These are phyloP conservation scores for Styphnolobium japonicum DNA, from an alignment of 306 rosid genomes.

Conservation along the genomic window DNA sequence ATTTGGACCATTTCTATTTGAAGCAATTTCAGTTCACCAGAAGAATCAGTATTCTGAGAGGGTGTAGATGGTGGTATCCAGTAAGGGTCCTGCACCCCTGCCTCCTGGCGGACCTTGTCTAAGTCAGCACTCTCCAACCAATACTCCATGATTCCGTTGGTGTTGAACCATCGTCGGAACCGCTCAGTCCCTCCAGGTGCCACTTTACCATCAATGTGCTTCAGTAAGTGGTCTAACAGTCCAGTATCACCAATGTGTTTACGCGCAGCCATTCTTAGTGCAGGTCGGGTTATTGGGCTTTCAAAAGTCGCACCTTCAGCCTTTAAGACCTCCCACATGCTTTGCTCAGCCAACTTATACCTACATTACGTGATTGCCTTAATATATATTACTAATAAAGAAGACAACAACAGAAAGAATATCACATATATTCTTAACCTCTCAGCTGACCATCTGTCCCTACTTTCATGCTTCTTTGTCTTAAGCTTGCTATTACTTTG, in stretches of 20 bases:
- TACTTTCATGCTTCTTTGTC: conserved; percentile 38
- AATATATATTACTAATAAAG: background rate
- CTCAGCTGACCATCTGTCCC: conserved; percentile 63
- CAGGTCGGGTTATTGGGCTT: conserved; percentile 64
- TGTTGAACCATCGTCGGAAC: conserved; percentile 77
- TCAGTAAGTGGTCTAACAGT: conserved; percentile 80
- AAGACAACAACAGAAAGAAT: background rate
- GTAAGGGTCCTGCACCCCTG: conserved; percentile 75
- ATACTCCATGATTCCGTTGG: conserved; percentile 80
- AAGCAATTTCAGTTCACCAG: conserved; percentile 62
- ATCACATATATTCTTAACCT: conserved; percentile 43
- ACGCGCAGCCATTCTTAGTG: conserved; percentile 64
- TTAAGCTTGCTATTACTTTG: conserved; percentile 27
- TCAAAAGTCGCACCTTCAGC: conserved; percentile 70
- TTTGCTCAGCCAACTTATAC: conserved; percentile 66
- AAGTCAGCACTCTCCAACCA: conserved; percentile 89
- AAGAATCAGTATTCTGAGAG: conserved; percentile 41
- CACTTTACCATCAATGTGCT: conserved; percentile 73
- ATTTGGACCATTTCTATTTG: conserved; percentile 59
- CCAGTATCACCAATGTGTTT: conserved; percentile 87
- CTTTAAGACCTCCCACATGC: conserved; percentile 64
- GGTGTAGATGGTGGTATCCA: conserved; percentile 60
- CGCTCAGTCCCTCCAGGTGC: conserved; percentile 75
- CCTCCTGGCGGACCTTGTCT: conserved; percentile 52
- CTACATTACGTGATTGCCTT: conserved; percentile 36